Conservation (phyloP, 140 eudicot species). For the Erigeron philadelphicus region DNA sequence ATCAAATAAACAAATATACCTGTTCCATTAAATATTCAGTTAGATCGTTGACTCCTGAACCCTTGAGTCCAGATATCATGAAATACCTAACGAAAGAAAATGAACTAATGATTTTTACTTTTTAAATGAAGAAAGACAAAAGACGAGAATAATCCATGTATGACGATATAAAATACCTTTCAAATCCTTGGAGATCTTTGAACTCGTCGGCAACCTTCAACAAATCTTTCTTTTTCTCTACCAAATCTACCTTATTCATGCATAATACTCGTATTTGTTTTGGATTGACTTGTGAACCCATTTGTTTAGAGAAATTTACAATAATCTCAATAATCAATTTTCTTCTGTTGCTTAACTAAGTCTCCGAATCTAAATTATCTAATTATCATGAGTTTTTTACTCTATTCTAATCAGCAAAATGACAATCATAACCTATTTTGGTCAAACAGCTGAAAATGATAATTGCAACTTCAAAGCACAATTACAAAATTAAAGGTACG, state of each 20-base stretch:
- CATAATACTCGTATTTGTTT: constrained; percentile 83
- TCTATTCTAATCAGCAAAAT: not conserved
- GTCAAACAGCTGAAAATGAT: not conserved
- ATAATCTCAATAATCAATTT: constrained; percentile 7
- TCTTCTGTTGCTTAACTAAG: not conserved
- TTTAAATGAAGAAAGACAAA: not conserved
- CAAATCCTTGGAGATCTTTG: constrained; percentile 82
- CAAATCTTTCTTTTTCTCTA: constrained; percentile 79
- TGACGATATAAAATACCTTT: constrained; percentile 37
- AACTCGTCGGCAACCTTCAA: constrained; percentile 72
- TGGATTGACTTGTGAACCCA: constrained; percentile 62
- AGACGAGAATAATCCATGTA: not conserved
- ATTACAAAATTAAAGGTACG: not conserved
- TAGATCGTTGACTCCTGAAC: constrained; percentile 91
- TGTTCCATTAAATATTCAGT: constrained; percentile 64
- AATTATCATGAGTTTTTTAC: not conserved
- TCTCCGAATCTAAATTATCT: not conserved
- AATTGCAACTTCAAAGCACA: constrained; percentile 1
- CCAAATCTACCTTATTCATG: constrained; percentile 89
- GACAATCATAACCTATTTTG: not conserved
- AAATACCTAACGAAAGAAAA: constrained; percentile 46
- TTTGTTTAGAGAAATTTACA: constrained; percentile 35
- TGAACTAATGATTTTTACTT: not conserved
- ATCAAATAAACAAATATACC: constrained; percentile 39
- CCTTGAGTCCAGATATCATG: constrained; percentile 89